Conservation (phyloP, 441 rosid genomes). For the Pelargonium hybrid region DNA sequence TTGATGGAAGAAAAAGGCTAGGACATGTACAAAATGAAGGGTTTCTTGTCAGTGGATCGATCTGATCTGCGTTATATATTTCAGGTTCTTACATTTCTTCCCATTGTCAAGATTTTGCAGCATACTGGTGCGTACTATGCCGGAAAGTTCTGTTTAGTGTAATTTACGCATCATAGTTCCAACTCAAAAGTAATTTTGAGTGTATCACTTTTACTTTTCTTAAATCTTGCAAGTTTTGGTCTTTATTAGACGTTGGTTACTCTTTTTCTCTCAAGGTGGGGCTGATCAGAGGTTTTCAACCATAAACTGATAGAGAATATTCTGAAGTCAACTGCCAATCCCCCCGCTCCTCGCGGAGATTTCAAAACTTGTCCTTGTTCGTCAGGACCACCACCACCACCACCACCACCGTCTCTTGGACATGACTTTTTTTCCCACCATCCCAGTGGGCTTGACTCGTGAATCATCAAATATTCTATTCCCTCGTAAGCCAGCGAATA, state of each 20-base stretch:
- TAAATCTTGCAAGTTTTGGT: neutral
- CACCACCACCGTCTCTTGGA: neutral
- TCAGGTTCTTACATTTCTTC: too few species aligned
- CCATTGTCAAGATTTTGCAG: neutral
- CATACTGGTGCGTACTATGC: neutral
- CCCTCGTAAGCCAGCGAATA: slow-evolving; percentile 21
- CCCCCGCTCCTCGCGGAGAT: slow-evolving; percentile 1
- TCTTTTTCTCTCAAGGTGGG: neutral
- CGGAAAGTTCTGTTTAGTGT: neutral
- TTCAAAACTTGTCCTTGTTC: slow-evolving; percentile 14
- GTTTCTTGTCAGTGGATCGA: too few species aligned
- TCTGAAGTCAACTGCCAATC: neutral
- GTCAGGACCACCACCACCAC: slow-evolving; percentile 2
- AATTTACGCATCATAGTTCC: neutral
- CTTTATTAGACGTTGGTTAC: neutral
- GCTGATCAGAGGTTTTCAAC: neutral
- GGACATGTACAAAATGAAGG: too few species aligned
- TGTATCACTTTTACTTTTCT: neutral
- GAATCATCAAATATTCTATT: slow-evolving; percentile 20
- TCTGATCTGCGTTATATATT: too few species aligned
- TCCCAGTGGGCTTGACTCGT: slow-evolving; percentile 30
- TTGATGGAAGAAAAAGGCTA: too few species aligned
- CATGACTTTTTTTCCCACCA: slow-evolving; percentile 10
- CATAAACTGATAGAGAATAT: slow-evolving; percentile 13
- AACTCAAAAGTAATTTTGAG: neutral